Evolutionary conservation across 2,329 filamentous ascomycete genomes (phyloP).

Genomic region (Ceratocystis papillata): DNA sequence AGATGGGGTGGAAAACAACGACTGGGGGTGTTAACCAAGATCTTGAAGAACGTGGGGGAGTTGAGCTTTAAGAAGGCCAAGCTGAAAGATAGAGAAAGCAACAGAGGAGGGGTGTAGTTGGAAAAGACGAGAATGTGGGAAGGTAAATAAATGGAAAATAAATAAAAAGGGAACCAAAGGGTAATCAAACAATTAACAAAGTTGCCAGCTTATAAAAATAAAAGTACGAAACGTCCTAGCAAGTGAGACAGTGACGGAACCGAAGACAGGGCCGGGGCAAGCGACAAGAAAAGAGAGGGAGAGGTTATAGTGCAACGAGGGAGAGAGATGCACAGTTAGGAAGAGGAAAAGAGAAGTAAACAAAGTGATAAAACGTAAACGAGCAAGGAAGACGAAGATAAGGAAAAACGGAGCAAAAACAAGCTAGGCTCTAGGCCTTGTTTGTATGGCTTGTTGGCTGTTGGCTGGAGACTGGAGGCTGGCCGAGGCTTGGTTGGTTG

Average conservation of each 20-base stretch:
- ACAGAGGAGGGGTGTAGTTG: not conserved
- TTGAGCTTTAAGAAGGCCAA: slow-evolving; percentile 12
- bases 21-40: slow-evolving; percentile 2
- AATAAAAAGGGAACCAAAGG: not conserved
- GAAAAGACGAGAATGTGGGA: not conserved
- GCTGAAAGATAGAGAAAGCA: not conserved
- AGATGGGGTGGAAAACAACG: not conserved
- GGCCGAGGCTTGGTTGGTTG: not conserved
- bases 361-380: no score
- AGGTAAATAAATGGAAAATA: not conserved
- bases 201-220: not conserved
- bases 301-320: not conserved
- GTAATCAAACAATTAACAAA: slow-evolving; percentile 1
- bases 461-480: no score
- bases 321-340: not conserved
- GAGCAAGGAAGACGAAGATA: not conserved
- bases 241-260: slow-evolving; percentile 7
- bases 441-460: no score
- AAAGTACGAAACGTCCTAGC: slow-evolving; percentile 5
- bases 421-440: not conserved
- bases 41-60: not conserved
- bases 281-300: slow-evolving; percentile 4
- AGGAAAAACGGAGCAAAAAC: not conserved
- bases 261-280: slow-evolving; percentile 1
- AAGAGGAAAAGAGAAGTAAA: not conserved